Conservation (phyloP, 2,329 filamentous ascomycete species). For the Fusarium globosum region DNA sequence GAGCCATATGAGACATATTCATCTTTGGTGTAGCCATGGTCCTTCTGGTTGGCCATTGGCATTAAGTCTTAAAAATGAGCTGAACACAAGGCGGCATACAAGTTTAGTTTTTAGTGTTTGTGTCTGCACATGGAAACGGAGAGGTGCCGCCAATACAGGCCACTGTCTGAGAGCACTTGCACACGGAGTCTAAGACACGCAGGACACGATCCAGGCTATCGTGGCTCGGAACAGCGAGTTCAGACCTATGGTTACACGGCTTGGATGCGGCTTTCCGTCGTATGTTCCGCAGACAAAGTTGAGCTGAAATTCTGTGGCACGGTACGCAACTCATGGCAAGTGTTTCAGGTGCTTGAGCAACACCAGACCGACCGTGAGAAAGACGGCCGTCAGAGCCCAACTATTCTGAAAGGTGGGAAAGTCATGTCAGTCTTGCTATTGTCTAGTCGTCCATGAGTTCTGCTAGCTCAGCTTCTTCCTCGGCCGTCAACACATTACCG, state of each 20-base stretch:
- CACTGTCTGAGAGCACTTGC: conserved; percentile 1
- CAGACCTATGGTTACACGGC: not conserved
- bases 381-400: not conserved
- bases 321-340: conserved; percentile 3
- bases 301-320: conserved; percentile 34
- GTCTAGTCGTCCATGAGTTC: conserved; percentile 82
- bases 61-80: not conserved
- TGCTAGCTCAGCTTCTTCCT: conserved; percentile 93
- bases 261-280: not conserved
- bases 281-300: conserved; percentile 8
- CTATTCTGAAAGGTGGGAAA: not conserved
- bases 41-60: conserved; percentile 2
- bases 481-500: conserved; percentile 75
- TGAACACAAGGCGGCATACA: not conserved
- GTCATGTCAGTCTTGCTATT: not conserved
- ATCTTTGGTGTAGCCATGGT: not conserved
- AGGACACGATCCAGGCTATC: conserved; percentile 26
- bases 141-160: conserved; percentile 1
- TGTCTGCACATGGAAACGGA: not conserved
- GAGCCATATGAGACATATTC: conserved; percentile 5
- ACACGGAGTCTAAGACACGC: conserved; percentile 19
- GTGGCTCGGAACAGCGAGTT: conserved; percentile 4
- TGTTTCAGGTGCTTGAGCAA: not conserved
- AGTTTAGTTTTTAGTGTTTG: not conserved
- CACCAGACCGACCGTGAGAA: not conserved